Conservation (phyloP, 2,329 filamentous ascomycete genomes). For the Clathrospora elynae region DNA sequence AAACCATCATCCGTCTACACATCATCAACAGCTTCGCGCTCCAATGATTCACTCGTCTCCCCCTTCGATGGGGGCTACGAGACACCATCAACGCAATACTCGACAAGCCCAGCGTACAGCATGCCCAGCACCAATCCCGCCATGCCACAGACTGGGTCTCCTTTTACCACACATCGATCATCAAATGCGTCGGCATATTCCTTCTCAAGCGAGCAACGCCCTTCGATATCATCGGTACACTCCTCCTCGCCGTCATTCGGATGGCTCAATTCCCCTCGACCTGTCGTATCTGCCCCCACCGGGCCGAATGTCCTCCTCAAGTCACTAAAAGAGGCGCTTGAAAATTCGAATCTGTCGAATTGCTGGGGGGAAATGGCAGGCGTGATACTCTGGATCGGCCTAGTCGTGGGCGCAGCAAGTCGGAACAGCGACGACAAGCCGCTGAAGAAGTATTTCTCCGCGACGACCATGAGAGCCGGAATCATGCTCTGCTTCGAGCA, state of each 20-base stretch:
- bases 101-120: constrained; percentile 20
- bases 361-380: constrained; percentile 47
- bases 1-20: constrained; percentile 6
- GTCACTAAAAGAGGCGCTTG: constrained; percentile 31
- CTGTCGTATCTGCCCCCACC: constrained; percentile 6
- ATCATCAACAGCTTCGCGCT: constrained; percentile 14
- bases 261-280: constrained; percentile 11
- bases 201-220: constrained; percentile 7
- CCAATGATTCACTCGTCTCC: constrained; percentile 25
- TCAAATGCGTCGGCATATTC: constrained; percentile 14
- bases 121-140: constrained; percentile 9
- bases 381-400: constrained; percentile 46
- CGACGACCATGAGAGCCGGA: constrained; percentile 38
- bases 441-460: constrained; percentile 39
- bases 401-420: constrained; percentile 42
- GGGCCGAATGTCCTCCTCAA: constrained; percentile 24
- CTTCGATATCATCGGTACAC: constrained; percentile 11
- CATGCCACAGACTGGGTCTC: constrained; percentile 7
- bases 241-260: constrained; percentile 13
- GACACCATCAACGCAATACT: constrained; percentile 25
- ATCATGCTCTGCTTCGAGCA: constrained; percentile 47
- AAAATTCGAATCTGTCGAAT: constrained; percentile 39
- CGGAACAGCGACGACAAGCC: constrained; percentile 26
- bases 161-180: constrained; percentile 6
- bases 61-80: constrained; percentile 23